Evolutionary conservation across 345 rosid species (phyloP).

Genomic region (Odontarrhena argentea): DNA sequence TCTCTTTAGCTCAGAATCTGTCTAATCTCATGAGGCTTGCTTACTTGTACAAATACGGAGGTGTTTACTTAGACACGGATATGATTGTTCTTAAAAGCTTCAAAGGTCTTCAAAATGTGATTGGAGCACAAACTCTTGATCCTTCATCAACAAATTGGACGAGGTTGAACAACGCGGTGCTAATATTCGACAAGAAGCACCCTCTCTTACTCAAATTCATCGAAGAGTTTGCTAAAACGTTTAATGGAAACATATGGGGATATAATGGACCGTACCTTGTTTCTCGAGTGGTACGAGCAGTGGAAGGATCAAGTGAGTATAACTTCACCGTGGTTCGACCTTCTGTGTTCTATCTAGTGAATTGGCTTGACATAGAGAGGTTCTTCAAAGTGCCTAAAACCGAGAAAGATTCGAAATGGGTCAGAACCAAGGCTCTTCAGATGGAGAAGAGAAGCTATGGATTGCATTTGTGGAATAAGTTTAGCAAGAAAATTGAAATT

Average conservation of each 20-base stretch:
- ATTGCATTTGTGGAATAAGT: slow-evolving; percentile 64
- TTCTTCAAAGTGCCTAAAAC: slow-evolving; percentile 54
- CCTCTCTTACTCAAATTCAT: slow-evolving; percentile 66
- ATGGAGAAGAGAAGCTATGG: slow-evolving; percentile 55
- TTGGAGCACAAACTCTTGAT: slow-evolving; percentile 68
- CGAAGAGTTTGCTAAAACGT: slow-evolving; percentile 65
- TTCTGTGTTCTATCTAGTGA: slow-evolving; percentile 62
- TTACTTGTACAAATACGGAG: slow-evolving; percentile 72
- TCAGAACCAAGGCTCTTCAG: slow-evolving; percentile 49
- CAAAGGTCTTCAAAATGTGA: slow-evolving; percentile 52
- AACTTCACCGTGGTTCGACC: slow-evolving; percentile 67
- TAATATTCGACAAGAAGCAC: slow-evolving; percentile 66
- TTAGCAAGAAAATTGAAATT: slow-evolving; percentile 42
- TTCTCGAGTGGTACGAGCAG: slow-evolving; percentile 58
- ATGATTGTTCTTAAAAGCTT: slow-evolving; percentile 61
- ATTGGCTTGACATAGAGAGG: slow-evolving; percentile 58
- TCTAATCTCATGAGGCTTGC: slow-evolving; percentile 72
- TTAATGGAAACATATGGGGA: slow-evolving; percentile 81
- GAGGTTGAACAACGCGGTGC: slow-evolving; percentile 70
- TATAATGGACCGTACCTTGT: slow-evolving; percentile 83
- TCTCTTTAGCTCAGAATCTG: slow-evolving; percentile 67
- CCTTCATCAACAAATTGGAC: slow-evolving; percentile 60
- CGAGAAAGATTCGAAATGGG: slow-evolving; percentile 51
- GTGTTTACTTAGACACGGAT: slow-evolving; percentile 77
- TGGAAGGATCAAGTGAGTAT: slow-evolving; percentile 43